These are phyloP conservation scores for Thymus mandschuricus DNA, from an alignment of 257 asterid species.

Conservation along the genomic window DNA sequence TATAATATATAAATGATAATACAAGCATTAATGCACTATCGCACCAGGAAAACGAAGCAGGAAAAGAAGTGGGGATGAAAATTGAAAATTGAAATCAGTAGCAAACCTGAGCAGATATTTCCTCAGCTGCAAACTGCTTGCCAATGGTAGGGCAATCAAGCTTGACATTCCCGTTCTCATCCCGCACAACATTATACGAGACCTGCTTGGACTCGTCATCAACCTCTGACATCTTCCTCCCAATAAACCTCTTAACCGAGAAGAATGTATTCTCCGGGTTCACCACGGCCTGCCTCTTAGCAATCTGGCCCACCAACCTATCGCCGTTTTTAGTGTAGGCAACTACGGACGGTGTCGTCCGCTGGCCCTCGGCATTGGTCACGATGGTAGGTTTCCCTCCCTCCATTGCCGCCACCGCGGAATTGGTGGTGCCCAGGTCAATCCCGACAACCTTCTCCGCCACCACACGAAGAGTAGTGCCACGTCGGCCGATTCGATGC, in stretches of 20 bases:
- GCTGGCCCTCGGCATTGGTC: constrained; percentile 84
- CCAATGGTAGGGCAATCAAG: constrained; percentile 93
- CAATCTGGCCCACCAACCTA: constrained; percentile 90
- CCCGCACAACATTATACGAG: constrained; percentile 68
- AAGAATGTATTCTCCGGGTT: constrained; percentile 87
- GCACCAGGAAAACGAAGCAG: too few relatives aligned
- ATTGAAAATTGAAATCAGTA: background rate
- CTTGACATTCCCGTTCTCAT: constrained; percentile 90
- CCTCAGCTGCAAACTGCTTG: constrained; percentile 88
- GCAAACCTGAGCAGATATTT: constrained; percentile 87
- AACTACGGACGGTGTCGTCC: constrained; percentile 92
- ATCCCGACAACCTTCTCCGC: constrained; percentile 93
- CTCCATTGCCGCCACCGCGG: constrained; percentile 96
- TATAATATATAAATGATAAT: too few relatives aligned
- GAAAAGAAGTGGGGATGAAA: background rate
- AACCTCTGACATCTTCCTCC: constrained; percentile 93
- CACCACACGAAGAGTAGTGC: constrained; percentile 57
- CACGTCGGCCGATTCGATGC: constrained; percentile 35
- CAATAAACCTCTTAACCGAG: constrained; percentile 88
- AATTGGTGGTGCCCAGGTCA: constrained; percentile 86
- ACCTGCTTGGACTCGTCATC: constrained; percentile 94
- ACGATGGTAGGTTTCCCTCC: constrained; percentile 95
- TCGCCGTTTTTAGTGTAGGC: constrained; percentile 85
- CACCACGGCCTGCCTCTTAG: constrained; percentile 90
- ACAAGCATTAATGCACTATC: background rate